Base-by-base conservation (phyloP, 805 yeast species). In the Lipomyces yamanashiensis region DNA sequence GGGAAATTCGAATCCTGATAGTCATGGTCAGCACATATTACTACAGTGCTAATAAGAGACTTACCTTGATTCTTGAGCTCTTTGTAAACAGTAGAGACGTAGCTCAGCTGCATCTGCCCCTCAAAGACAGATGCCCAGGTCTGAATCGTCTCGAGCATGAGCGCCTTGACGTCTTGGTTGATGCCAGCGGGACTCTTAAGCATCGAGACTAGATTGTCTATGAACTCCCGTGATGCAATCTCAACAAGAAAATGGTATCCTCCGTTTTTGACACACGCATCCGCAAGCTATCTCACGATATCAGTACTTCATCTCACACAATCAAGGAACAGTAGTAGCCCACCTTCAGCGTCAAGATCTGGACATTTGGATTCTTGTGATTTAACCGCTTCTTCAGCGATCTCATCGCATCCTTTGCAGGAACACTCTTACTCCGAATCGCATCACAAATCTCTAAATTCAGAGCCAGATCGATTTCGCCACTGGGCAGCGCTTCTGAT, bases 211-310 rank as follows among this genome's bases (percentile, higher is more conserved):
- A 90, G 77, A 33, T 90, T 86, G 74, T 89, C 97, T 78, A 92
- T 83, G 68, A 93, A 93, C 74, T 93, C 98, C 67, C 91, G 85
- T 9, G 92, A 83, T 40, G 93, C 84, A 37, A 92, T 80, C 71
- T 91, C 97, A 21, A 79, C 80, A 23, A 93, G 80, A 71, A 95
- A 92, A 71, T 90, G 96, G 54, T 81, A 80, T 7, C 99, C 99
- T 53, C 97, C 92, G 74, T 95, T 95, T 77, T 95, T 95, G 60
- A 93, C 87, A 76, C 97, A 89, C 52, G 90, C 82, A 71, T 95
- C 98, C 39, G 88, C 80, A 66, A 95, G 79, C 72, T 88, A 89
- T 15, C 43, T 23, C 12, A 40, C 23, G 8, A 9, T 37, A 33
- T 44, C 33, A 15, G 15, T 17, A 36, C n/a, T 7, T 13, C 37